Conservation (phyloP, 257 asterid genomes). For the Phtheirospermum japonicum region DNA sequence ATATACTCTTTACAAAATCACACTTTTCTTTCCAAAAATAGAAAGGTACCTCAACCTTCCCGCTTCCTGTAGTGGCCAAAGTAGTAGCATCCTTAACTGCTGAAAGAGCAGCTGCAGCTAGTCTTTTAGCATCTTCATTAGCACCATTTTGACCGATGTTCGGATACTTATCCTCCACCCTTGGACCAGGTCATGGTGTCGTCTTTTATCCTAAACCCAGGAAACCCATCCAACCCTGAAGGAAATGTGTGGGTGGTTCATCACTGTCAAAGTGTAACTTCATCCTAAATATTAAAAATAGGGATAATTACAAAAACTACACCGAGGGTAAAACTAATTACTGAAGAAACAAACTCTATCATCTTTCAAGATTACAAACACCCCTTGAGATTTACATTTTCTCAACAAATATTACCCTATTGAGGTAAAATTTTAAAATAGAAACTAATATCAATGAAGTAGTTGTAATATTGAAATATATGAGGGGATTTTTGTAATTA, state of each 20-base stretch:
- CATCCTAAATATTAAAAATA: constrained; percentile 18
- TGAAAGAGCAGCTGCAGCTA: constrained; percentile 92
- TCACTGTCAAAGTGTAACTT: constrained; percentile 25
- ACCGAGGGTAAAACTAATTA: background rate
- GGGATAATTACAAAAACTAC: background rate
- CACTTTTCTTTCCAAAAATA: too few species aligned
- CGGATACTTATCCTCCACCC: constrained; percentile 33
- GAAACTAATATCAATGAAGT: background rate
- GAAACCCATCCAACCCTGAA: constrained; percentile 76
- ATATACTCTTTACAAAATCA: too few species aligned
- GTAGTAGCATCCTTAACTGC: constrained; percentile 81
- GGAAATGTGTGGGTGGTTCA: constrained; percentile 17
- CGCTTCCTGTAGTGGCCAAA: constrained; percentile 49
- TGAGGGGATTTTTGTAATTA: background rate
- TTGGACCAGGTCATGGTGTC: constrained; percentile 39
- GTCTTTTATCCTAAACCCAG: constrained; percentile 73
- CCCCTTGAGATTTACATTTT: too few species aligned
- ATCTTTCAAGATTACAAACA: background rate
- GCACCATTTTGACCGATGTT: constrained; percentile 33
- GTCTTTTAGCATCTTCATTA: constrained; percentile 63
- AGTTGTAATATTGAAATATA: background rate
- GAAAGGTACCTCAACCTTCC: constrained; percentile 84
- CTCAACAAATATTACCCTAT: background rate
- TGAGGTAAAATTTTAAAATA: background rate
- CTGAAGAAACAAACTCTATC: background rate